These are phyloP conservation scores for Mycena citricolor DNA, from an alignment of 1,284 basidiomycete species.

Conservation along the genomic window DNA sequence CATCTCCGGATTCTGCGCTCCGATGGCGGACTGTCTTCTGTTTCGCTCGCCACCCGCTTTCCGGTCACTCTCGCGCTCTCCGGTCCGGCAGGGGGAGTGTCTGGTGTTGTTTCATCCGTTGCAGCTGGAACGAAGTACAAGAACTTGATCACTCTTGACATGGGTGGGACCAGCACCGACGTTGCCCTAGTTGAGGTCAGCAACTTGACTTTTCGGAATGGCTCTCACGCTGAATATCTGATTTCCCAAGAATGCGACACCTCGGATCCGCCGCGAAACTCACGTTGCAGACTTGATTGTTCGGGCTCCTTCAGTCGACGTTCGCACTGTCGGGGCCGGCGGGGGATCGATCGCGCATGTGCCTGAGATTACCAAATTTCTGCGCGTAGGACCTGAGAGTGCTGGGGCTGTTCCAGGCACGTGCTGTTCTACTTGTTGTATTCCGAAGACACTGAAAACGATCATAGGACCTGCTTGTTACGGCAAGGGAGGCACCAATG, in stretches of 20 bases:
- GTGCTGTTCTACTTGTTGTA: background rate
- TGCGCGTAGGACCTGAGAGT: constrained; percentile 33
- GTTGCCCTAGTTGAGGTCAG: constrained; percentile 32
- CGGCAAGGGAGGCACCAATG: constrained; percentile 26
- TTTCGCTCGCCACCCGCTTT: constrained; percentile 22
- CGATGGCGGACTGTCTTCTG: constrained; percentile 31
- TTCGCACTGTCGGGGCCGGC: constrained; percentile 34
- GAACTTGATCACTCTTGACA: constrained; percentile 33
- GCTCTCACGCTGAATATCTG: too few species aligned
- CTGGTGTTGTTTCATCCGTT: constrained; percentile 29
- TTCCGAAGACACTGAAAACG: too few species aligned
- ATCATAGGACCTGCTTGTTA: constrained; percentile 28
- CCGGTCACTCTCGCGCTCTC: constrained; percentile 7
- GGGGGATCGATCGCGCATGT: constrained; percentile 32
- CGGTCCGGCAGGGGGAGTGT: constrained; percentile 32
- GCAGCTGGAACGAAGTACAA: constrained; percentile 28
- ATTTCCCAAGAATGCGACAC: constrained; percentile 27
- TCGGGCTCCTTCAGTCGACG: constrained; percentile 31
- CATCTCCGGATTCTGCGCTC: constrained; percentile 29
- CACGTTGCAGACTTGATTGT: constrained; percentile 17
- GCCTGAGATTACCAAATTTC: constrained; percentile 22
- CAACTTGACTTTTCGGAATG: too few species aligned
- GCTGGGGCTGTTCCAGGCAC: constrained; percentile 30
- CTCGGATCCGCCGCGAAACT: constrained; percentile 27
- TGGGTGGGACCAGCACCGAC: constrained; percentile 29